A percentile compares a stretch with the other conserved stretches of the same genome.
These are phyloP conservation scores for Senecio squalidus DNA, from an alignment of 140 eudicot species.

Conservation along the genomic window DNA sequence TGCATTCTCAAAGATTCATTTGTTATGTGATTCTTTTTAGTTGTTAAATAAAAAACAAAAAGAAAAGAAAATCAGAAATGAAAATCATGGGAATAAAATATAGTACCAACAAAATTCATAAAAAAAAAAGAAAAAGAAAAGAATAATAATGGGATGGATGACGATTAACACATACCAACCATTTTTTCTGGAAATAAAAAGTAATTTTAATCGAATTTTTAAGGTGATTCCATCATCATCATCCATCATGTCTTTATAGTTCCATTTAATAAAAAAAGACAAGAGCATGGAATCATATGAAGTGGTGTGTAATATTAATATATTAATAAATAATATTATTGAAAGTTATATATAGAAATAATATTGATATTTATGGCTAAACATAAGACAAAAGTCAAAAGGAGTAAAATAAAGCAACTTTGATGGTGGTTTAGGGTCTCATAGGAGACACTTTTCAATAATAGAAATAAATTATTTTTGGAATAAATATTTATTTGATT, in stretches of 20 bases:
- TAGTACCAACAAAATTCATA: conserved; percentile 3
- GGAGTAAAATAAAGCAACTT: background rate
- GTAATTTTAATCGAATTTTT: background rate
- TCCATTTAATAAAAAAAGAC: background rate
- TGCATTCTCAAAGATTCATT: background rate
- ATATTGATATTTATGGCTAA: no score
- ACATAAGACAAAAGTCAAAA: no score
- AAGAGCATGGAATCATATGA: background rate
- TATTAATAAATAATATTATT: background rate
- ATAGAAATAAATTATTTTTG: no score
- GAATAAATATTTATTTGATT: no score
- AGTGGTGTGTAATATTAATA: background rate
- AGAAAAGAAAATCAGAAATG: background rate
- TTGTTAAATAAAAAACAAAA: no score
- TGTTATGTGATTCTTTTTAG: background rate
- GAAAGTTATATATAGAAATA: no score
- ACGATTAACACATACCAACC: background rate
- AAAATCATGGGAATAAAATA: background rate
- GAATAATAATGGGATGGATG: conserved; percentile 13
- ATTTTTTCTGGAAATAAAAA: conserved; percentile 3
- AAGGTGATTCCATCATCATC: background rate
- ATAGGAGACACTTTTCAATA: background rate
- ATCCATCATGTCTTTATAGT: background rate
- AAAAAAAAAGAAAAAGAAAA: no score
- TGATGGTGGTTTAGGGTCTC: no score